Evolutionary conservation across 2,329 filamentous ascomycete species (phyloP).

Genomic region (Coniochaeta sp.): DNA sequence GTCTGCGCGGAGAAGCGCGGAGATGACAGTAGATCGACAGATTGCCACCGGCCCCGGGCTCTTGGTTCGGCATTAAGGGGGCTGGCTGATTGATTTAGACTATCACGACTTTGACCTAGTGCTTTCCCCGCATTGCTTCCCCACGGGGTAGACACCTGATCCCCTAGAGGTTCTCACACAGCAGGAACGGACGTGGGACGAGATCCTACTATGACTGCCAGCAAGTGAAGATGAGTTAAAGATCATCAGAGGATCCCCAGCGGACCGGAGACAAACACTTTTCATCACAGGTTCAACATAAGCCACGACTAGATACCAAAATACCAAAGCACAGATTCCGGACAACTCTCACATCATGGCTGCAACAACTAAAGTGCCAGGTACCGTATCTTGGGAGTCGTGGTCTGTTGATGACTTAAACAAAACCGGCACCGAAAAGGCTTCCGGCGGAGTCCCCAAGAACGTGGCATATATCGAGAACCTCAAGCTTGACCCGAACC

Average conservation of each 20-base stretch:
- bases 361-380: neutral
- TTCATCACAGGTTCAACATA: too few relatives aligned
- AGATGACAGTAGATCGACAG: neutral
- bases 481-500: constrained; percentile 3
- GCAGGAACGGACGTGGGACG: neutral
- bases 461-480: constrained; percentile 5
- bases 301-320: neutral
- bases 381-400: constrained; percentile 1
- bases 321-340: neutral
- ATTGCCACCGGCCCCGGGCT: neutral
- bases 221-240: constrained; percentile 1
- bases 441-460: neutral
- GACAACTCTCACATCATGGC: neutral
- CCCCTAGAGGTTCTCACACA: neutral
- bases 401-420: neutral
- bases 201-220: neutral
- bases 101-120: neutral
- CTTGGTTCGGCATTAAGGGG: neutral
- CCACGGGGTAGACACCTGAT: neutral
- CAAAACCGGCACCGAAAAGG: neutral
- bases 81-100: neutral
- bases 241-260: neutral
- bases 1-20: constrained; percentile 1
- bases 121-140: neutral
- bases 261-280: neutral